phyloP scores from a whole-genome alignment of 148 eudicot species.

The Rhododendron vialii region DNA sequence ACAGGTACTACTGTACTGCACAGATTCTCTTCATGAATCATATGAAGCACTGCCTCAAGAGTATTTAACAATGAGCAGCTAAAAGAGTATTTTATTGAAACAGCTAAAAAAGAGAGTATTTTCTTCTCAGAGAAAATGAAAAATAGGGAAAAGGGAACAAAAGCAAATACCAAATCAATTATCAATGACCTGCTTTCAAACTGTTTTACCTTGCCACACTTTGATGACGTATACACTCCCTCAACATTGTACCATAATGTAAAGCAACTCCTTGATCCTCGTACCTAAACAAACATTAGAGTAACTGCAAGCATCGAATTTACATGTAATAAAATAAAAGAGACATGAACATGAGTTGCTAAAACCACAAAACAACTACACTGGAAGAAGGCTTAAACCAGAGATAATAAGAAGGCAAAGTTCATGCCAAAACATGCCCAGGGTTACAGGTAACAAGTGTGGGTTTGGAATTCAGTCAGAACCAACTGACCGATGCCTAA shows the following conservation, averaged over 20 bases:
- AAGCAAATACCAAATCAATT: not conserved
- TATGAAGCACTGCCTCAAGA: not conserved
- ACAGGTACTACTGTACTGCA: not conserved
- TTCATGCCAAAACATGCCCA: not conserved
- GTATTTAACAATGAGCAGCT: not conserved
- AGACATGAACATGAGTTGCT: not conserved
- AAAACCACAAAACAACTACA: not conserved
- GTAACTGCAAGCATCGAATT: not conserved
- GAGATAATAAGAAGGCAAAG: not conserved
- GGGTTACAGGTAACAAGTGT: not conserved
- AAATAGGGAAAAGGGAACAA: not conserved
- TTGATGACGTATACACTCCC: constrained; percentile 99
- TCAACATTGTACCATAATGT: constrained; percentile 94
- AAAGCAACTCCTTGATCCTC: constrained; percentile 85
- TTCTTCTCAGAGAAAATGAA: not conserved
- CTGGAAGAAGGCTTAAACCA: not conserved
- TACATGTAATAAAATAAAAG: not conserved
- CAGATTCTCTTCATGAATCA: not conserved
- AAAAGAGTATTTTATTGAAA: not conserved
- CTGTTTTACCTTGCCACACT: constrained; percentile 77
- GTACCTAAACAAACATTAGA: constrained; percentile 39
- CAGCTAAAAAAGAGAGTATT: not conserved
- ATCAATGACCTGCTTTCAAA: not conserved
- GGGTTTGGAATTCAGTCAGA: not conserved
- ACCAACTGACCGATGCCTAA: not conserved